These are phyloP conservation scores for Aspergillus sp. DNA, from an alignment of 2,329 filamentous ascomycete species.

Conservation along the genomic window DNA sequence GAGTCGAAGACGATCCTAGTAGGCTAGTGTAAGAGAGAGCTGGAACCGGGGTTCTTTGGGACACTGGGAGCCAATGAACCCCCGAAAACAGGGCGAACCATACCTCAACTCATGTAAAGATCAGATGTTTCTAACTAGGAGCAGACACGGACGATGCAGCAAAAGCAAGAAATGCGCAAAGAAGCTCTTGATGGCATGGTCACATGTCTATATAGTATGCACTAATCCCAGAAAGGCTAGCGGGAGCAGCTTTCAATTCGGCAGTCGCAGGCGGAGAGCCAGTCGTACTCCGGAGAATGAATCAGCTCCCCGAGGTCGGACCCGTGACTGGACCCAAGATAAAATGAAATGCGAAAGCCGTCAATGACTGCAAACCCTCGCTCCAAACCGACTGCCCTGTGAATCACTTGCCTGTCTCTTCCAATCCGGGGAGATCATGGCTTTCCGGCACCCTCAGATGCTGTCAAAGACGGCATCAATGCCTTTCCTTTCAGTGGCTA, in stretches of 20 bases:
- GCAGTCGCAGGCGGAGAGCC: conserved; percentile 1
- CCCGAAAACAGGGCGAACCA: background rate
- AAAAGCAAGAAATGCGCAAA: background rate
- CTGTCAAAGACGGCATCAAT: conserved; percentile 31
- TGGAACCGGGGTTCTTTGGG: background rate
- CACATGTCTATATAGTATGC: background rate
- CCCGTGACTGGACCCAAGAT: conserved; percentile 13
- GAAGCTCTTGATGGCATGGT: background rate
- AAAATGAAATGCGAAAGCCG: conserved; percentile 17
- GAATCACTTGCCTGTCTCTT: conserved; percentile 12
- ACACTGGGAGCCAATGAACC: background rate
- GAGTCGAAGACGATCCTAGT: conserved; percentile 11
- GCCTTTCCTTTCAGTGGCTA: conserved; percentile 28
- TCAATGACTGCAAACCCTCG: conserved; percentile 18
- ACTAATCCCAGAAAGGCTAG: conserved; percentile 19
- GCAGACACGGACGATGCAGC: background rate
- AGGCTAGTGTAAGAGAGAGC: conserved; percentile 14
- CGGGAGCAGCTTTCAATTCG: conserved; percentile 2
- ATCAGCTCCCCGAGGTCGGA: conserved; percentile 41
- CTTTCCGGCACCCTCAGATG: conserved; percentile 40
- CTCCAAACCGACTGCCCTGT: conserved; percentile 5
- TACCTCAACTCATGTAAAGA: background rate
- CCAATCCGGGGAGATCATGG: conserved; percentile 31
- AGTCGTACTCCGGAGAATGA: conserved; percentile 22
- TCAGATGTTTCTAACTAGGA: background rate